Evolutionary conservation across 2,329 filamentous ascomycete species (phyloP).

Genomic region (Colletotrichum graminicola): DNA sequence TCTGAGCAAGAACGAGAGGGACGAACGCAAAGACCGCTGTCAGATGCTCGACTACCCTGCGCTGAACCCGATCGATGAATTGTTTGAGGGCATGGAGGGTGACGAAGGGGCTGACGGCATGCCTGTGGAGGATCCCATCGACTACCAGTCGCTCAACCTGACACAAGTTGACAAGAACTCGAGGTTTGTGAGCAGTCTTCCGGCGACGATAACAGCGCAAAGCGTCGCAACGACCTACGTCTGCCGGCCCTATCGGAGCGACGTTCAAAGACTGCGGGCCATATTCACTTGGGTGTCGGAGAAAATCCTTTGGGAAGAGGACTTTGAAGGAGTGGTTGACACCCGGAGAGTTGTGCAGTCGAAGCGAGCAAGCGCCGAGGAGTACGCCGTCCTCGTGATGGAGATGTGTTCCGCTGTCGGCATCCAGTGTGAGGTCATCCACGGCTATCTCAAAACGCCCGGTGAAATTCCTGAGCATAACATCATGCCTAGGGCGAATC

Average conservation of each 20-base stretch:
- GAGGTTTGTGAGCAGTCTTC: slow-evolving; percentile 86
- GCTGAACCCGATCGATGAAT: slow-evolving; percentile 88
- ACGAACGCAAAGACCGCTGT: slow-evolving; percentile 88
- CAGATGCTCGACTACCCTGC: slow-evolving; percentile 94
- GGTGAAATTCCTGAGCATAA: slow-evolving; percentile 86
- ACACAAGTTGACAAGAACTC: slow-evolving; percentile 95
- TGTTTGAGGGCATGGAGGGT: slow-evolving; percentile 86
- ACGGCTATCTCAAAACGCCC: slow-evolving; percentile 90
- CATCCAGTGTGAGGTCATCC: slow-evolving; percentile 86
- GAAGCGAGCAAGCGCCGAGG: slow-evolving; percentile 86
- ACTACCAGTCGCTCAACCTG: slow-evolving; percentile 85
- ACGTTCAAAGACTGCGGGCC: slow-evolving; percentile 90
- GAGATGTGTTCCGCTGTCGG: slow-evolving; percentile 96
- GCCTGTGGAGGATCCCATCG: slow-evolving; percentile 83
- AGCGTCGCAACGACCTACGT: slow-evolving; percentile 91
- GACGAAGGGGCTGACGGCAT: slow-evolving; percentile 90
- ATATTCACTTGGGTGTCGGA: slow-evolving; percentile 99
- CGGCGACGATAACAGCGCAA: slow-evolving; percentile 83
- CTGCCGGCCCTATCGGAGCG: slow-evolving; percentile 92
- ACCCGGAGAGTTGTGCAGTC: slow-evolving; percentile 85
- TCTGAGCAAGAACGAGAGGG: slow-evolving; percentile 86
- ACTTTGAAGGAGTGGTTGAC: slow-evolving; percentile 88
- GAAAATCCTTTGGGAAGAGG: slow-evolving; percentile 94
- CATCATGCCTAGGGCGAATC: slow-evolving; percentile 87
- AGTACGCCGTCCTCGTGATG: slow-evolving; percentile 87